Evolutionary conservation across 805 yeast species (phyloP).

Genomic region (Barnettozyma wickerhamii): DNA sequence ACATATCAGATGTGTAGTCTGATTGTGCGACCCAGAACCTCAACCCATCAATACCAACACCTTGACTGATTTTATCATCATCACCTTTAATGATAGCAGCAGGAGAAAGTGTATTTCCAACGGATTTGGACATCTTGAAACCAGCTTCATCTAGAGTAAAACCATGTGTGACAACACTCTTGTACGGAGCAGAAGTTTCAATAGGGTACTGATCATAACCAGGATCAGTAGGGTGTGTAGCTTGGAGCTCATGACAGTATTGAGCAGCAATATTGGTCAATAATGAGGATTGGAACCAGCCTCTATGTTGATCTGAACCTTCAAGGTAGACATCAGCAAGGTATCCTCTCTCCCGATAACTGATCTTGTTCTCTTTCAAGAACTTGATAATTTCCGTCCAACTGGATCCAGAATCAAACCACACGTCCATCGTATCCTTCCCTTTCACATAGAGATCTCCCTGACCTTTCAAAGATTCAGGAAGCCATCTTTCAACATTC

Average conservation of each 20-base stretch:
- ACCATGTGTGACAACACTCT: constrained; percentile 84
- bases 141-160: constrained; percentile 85
- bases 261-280: constrained; percentile 67
- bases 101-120: constrained; percentile 80
- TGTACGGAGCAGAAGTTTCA: constrained; percentile 75
- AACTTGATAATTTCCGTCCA: constrained; percentile 63
- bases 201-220: no score
- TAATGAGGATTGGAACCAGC: constrained; percentile 97
- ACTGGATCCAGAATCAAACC: constrained; percentile 97
- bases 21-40: constrained; percentile 88
- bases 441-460: constrained; percentile 56
- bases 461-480: constrained; percentile 39
- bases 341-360: constrained; percentile 30
- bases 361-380: constrained; percentile 29
- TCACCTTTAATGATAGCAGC: constrained; percentile 60
- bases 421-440: constrained; percentile 93
- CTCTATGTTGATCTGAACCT: constrained; percentile 98
- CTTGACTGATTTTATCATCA: constrained; percentile 40
- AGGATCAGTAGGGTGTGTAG: no score
- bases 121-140: constrained; percentile 88
- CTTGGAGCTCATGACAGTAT: no score
- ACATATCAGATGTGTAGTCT: constrained; percentile 78
- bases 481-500: constrained; percentile 66
- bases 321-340: constrained; percentile 84
- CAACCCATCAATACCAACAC: constrained; percentile 86